Evolutionary conservation across 2,329 filamentous ascomycete genomes (phyloP).

Genomic region (Colletotrichum zoysiae): DNA sequence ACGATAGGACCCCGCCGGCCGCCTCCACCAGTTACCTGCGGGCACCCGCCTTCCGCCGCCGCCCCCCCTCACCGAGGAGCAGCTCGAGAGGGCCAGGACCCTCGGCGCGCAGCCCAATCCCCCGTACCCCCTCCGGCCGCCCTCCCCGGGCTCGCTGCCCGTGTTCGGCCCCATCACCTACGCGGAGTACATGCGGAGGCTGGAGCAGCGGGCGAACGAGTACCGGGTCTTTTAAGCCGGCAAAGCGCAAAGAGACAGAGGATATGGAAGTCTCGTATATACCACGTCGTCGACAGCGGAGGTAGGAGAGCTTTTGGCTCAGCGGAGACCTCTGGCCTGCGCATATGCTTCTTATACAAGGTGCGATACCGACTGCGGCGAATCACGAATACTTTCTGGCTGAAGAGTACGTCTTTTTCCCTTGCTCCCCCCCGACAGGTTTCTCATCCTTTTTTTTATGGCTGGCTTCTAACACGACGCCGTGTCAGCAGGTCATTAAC

Average conservation of each 20-base stretch:
- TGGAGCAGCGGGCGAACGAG: conserved; percentile 7
- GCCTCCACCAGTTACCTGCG: conserved; percentile 26
- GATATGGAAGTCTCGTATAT: neutral
- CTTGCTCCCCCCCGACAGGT: no score
- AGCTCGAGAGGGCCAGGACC: conserved; percentile 16
- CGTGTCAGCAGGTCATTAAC: neutral
- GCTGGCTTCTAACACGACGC: neutral
- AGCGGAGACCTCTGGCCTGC: neutral
- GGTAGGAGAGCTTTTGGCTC: no score
- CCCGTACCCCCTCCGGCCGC: conserved; percentile 27
- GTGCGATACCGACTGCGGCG: neutral
- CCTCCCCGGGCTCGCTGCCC: conserved; percentile 12
- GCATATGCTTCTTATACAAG: no score
- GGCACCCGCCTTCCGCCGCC: conserved; percentile 28
- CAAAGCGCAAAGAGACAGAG: neutral
- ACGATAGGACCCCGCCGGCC: conserved; percentile 31
- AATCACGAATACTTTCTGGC: neutral
- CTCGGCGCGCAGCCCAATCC: neutral
- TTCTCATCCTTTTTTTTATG: neutral
- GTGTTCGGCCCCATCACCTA: conserved; percentile 26
- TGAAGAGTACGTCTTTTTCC: neutral
- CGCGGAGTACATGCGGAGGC: conserved; percentile 16
- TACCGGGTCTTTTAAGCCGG: neutral
- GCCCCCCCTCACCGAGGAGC: conserved; percentile 29
- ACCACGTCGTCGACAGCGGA: neutral